Percentiles rank a stretch among this genome's conserved stretches.
phyloP scores from a whole-genome alignment of 1,139 yeast species.

The Taiozyma sp. region DNA sequence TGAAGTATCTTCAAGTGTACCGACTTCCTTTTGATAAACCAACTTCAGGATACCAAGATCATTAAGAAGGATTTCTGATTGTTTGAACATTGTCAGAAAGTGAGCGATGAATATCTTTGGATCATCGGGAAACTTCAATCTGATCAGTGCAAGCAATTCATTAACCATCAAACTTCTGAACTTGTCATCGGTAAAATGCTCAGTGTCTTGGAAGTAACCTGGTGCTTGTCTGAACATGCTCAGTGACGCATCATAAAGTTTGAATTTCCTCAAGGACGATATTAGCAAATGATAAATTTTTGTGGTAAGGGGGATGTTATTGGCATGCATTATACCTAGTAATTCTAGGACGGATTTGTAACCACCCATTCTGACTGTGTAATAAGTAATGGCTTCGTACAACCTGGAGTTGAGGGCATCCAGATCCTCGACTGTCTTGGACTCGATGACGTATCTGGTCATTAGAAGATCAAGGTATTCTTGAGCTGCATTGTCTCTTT shows the following conservation, averaged over 20 bases:
- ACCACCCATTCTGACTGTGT: conserved; percentile 13
- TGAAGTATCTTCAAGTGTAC: background rate
- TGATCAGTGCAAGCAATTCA: conserved; percentile 14
- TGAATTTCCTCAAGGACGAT: conserved; percentile 15
- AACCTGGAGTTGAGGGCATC: conserved; percentile 2
- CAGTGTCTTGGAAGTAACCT: conserved; percentile 5
- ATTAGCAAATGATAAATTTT: conserved; percentile 12
- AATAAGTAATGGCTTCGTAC: conserved; percentile 16
- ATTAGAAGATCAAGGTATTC: conserved; percentile 16
- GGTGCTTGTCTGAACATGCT: conserved; percentile 13
- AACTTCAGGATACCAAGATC: conserved; percentile 14
- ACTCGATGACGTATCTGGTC: conserved; percentile 5
- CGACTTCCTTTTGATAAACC: conserved; percentile 6
- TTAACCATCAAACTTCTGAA: conserved; percentile 7
- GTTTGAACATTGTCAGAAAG: conserved; percentile 14
- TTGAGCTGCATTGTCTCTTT: conserved; percentile 5
- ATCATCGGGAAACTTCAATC: conserved; percentile 15
- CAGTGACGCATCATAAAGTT: conserved; percentile 13
- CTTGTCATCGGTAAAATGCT: background rate
- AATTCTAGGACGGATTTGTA: conserved; percentile 9
- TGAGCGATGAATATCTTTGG: conserved; percentile 18
- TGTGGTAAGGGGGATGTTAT: conserved; percentile 9
- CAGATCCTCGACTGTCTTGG: background rate
- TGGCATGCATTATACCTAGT: conserved; percentile 12
- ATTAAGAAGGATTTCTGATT: conserved; percentile 8